Evolutionary conservation across 768 basidiomycete species (phyloP).

Genomic region (Vararia minispora): DNA sequence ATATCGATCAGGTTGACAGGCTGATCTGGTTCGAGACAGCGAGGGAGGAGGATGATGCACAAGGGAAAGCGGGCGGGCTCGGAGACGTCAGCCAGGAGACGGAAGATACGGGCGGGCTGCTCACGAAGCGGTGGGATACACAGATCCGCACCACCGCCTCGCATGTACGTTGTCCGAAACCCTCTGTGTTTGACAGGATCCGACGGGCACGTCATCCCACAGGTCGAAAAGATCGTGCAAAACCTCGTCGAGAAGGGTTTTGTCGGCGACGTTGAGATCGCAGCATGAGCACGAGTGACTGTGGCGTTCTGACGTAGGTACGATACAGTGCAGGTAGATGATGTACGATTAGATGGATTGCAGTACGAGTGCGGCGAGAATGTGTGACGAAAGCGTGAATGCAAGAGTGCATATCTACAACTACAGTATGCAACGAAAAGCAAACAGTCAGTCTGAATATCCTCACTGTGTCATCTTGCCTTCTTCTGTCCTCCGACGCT

Average conservation of each 20-base stretch:
- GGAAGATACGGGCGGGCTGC: constrained; percentile 80
- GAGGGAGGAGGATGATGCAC: constrained; percentile 82
- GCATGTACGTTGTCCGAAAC: constrained; percentile 42
- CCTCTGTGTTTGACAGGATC: constrained; percentile 2
- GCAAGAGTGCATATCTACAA: constrained; percentile 10
- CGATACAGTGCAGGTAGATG: background rate
- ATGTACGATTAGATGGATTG: constrained; percentile 3
- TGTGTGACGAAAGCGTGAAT: constrained; percentile 7
- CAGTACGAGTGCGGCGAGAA: constrained; percentile 1
- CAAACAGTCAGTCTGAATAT: constrained; percentile 9
- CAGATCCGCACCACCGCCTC: constrained; percentile 84
- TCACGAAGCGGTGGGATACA: constrained; percentile 94
- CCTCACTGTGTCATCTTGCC: constrained; percentile 10
- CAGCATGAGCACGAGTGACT: constrained; percentile 16
- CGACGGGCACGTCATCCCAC: constrained; percentile 4
- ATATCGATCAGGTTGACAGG: constrained; percentile 92
- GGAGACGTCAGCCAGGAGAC: constrained; percentile 79
- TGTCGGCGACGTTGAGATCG: constrained; percentile 30
- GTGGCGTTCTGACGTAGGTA: no score
- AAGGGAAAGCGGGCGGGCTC: constrained; percentile 89
- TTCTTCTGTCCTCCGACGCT: constrained; percentile 53
- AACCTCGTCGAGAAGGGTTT: constrained; percentile 64
- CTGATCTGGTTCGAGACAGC: constrained; percentile 89
- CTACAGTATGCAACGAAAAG: constrained; percentile 18
- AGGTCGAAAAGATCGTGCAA: constrained; percentile 87